Evolutionary conservation across 1,284 basidiomycete genomes (phyloP), one percentile per base, ranked within the genome.

Genomic region (Mrakiaceae sp.): DNA sequence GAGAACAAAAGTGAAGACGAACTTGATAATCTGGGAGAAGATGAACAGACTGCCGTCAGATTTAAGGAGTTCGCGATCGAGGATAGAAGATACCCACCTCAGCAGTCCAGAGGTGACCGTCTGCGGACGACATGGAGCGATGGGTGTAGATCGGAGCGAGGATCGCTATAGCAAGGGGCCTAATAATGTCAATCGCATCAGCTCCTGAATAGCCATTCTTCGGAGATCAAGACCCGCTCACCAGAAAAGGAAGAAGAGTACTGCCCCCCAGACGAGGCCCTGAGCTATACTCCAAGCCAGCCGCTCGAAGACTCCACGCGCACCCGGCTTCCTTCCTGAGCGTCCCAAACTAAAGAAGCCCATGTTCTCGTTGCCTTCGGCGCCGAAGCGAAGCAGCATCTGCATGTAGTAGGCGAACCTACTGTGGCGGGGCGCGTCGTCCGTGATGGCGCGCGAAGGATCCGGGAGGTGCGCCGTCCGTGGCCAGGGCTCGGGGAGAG

Each of bases 81-180:
- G 46, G 43, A 46, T 6, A 43, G 14, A 3, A 50, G 27, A 10
- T 11, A 51, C 60, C 42, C 6, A 61, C 60, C 55, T 58, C 56
- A 2, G 47, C 49, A 44, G 56, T 56, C 55, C 47, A 51, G n/a
- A 53, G 58, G 8, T 64, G 50, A 44, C 54, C 62, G 16, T 57
- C 56, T 4, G 44, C 55, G 7, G 52, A 54, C 8, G 54, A 57
- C 61, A 66, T 63, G 10, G 56, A 53, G 9, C 47, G 40, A 27
- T 63, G 61, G 11, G 65, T 60, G 62, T 66, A 66, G 39, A 66
- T 59, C 7, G 65, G 65, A 4, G 65, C 65, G 47, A 66, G 54
- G 61, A 66, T 66, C 4, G 65, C 65, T 8, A 66, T 54, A 10
- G 60, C 55, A n/a, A 63, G 52, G 12, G 65, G 65, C 65, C 65